Base-by-base conservation (phyloP, 768 basidiomycete species). In the Boletus edulis region DNA sequence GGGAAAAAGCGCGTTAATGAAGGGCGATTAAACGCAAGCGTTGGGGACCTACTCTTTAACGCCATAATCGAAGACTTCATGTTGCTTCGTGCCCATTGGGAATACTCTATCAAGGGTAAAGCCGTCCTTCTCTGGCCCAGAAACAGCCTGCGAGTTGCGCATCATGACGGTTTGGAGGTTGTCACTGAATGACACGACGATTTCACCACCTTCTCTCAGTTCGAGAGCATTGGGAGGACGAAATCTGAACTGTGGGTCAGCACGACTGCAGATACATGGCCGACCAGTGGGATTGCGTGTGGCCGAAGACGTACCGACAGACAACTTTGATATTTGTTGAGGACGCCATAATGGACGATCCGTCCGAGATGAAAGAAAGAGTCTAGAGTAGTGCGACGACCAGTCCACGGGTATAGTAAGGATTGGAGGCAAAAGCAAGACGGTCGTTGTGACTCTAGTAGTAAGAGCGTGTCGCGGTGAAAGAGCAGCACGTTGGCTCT, bases 41-140 rank as follows among this genome's bases (percentile, higher is more conserved):
- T 43, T 39, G 45, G 32, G 32, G 46, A 80, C 91, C 74, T 67
- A 93, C 91, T 94, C 96, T 73, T 94, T 96, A 39, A 99, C 92
- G 50, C 97, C 97, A 71, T 97, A 99, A 72, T 98, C 95, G 69
- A 98, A 99, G 45, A 99, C 94, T 72, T 98, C 94, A 51, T 84
- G 75, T 71, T 99, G 97, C 71, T 85, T 81, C 42, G 95, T 92
- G 39, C 80, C 84, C 79, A 95, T 93, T 52, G 93, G 88, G 71
- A 99, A 99, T 20, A 96, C 94, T 59, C 95, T 82, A 72, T 99
- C 97, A 66, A 98, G 96, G 35, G 94, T 94, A 76, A 99, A 99
- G 27, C 96, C 96, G 78, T 94, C 91, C 77, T 86, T 96, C 78
- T 97, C 95, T 44, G 94, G 89, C 3, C 94, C 95, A 44, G 87